phyloP scores from a whole-genome alignment of 1,284 basidiomycete species.

The Trichosporon ovoides region DNA sequence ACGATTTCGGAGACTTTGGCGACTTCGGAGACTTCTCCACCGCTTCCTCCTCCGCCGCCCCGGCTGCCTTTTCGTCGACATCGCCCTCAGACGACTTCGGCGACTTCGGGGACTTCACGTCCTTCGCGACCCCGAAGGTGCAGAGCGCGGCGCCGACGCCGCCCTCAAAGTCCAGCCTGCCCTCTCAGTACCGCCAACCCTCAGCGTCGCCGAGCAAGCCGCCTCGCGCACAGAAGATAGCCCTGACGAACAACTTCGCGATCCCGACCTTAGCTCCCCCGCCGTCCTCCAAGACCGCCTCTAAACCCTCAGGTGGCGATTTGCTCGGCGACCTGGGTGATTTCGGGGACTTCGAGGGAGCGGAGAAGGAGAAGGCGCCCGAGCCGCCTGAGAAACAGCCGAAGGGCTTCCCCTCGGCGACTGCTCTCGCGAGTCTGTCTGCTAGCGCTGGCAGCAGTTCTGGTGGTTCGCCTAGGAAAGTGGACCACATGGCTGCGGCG shows the following conservation, averaged over 20 bases:
- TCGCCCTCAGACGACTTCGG: conserved; percentile 11
- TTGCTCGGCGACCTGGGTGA: background rate
- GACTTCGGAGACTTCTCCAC: conserved; percentile 11
- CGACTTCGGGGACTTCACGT: conserved; percentile 18
- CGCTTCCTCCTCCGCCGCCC: background rate
- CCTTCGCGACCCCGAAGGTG: background rate
- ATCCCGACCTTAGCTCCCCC: background rate
- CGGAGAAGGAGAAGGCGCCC: too few species aligned
- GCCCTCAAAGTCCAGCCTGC: background rate
- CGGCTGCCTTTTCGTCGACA: background rate
- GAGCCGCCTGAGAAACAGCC: too few species aligned
- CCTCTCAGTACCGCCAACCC: background rate
- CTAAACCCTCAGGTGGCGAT: background rate
- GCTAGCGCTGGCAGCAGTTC: background rate
- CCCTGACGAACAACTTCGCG: background rate
- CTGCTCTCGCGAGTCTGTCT: background rate
- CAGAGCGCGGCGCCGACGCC: background rate
- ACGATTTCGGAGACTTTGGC: conserved; percentile 12
- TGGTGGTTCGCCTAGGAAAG: background rate
- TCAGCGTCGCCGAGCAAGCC: background rate
- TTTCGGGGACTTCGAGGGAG: background rate
- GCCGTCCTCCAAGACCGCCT: background rate
- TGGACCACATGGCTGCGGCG: background rate
- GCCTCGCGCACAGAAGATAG: background rate
- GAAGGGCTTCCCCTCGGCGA: background rate